A percentile compares a stretch with the other conserved stretches of the same genome.
phyloP scores from a whole-genome alignment of 257 asterid genomes.

The Hygrophila difformis region DNA sequence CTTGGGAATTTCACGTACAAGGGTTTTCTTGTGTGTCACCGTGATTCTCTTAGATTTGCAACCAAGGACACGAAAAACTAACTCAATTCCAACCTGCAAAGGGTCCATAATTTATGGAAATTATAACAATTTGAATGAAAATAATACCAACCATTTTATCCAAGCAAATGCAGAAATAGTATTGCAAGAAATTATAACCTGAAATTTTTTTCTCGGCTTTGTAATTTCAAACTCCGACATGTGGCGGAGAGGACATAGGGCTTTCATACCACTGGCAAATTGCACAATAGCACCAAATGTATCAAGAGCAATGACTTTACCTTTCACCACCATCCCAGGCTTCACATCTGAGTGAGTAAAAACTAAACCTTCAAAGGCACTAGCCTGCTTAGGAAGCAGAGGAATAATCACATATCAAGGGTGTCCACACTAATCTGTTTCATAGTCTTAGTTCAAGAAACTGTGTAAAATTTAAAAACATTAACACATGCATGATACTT shows the following conservation, averaged over 20 bases:
- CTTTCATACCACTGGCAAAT: slow-evolving; percentile 84
- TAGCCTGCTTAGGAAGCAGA: slow-evolving; percentile 46
- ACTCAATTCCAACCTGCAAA: slow-evolving; percentile 77
- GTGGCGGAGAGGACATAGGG: slow-evolving; percentile 98
- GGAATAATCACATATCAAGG: slow-evolving; percentile 1
- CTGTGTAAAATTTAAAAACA: no score
- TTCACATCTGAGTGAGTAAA: slow-evolving; percentile 95
- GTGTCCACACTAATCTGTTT: not conserved
- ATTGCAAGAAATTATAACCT: slow-evolving; percentile 45
- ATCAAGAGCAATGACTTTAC: slow-evolving; percentile 70
- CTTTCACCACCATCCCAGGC: slow-evolving; percentile 98
- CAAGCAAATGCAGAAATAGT: slow-evolving; percentile 13
- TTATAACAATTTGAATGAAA: no score
- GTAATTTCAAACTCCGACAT: slow-evolving; percentile 95
- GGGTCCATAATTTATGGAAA: slow-evolving; percentile 16
- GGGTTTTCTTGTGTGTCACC: slow-evolving; percentile 93
- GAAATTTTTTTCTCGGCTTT: slow-evolving; percentile 90
- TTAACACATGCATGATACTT: no score
- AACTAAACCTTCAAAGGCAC: slow-evolving; percentile 85
- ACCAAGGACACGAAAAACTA: slow-evolving; percentile 87
- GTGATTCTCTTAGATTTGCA: slow-evolving; percentile 97
- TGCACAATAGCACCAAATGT: slow-evolving; percentile 89
- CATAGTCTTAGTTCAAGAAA: not conserved
- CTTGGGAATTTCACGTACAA: no score
- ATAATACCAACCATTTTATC: slow-evolving; percentile 1